Evolutionary conservation across 495 filamentous ascomycete species (phyloP), one percentile per base, ranked within the genome.

Genomic region (Penicillium manginii): DNA sequence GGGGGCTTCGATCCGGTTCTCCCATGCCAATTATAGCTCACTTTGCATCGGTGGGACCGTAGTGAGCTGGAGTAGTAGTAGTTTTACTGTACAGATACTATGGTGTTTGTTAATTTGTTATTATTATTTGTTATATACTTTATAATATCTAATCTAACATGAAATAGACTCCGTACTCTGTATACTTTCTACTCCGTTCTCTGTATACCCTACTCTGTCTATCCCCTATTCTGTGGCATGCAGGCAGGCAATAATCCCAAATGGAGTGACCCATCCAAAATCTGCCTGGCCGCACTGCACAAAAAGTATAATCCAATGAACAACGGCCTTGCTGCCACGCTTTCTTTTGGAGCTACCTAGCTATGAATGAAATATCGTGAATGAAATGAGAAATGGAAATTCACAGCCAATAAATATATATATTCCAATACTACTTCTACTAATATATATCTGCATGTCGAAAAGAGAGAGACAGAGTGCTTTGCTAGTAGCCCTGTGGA

Each of bases 11-110:
- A 61, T 66, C 59, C 50, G 54, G 39, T 65, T 61, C 57, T 62
- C 56, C 56, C 49, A 60, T 68, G 57, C 59, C 65, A 61, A 64
- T 62, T 57, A 65, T 65, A 65, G 55, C 57, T 55, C 50, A 37
- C 26, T 29, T 29, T 37, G 5, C 12, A 37, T 37, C 12, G 35
- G 11, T 37, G 11, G 15, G 15, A 14, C 35, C 35, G 15, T 33
- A 33, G 5, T 33, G 31, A 5, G 4, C 9, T 14, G 14, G 12
- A 10, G 33, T 37, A n/a, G 35, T 37, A n/a, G n/a, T n/a, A n/a
- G n/a, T n/a, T n/a, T 37, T 4, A 37, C 2, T 26, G 26, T 29
- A 29, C n/a, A n/a, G n/a, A n/a, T n/a, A n/a, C n/a, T n/a, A n/a
- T n/a, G n/a, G n/a, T n/a, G n/a, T n/a, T n/a, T n/a, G n/a, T n/a